Percentiles rank a stretch among this genome's conserved stretches.
Evolutionary conservation across 83 land plant species (phyloP).

Genomic region (Thuja plicata): DNA sequence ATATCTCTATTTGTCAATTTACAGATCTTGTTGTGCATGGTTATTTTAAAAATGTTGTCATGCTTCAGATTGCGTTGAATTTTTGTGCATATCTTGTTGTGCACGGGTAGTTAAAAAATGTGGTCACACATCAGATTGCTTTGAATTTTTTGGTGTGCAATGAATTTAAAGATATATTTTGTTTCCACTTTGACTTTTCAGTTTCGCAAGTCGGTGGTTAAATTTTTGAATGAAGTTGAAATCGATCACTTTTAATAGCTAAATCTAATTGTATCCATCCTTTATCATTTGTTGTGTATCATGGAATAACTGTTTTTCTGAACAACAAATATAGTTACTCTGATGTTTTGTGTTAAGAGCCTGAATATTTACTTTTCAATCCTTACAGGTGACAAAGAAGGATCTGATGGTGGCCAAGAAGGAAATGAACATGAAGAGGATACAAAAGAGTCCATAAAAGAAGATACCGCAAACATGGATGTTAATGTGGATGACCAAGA

Average conservation of each 20-base stretch:
- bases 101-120: background rate
- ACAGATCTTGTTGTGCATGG: background rate
- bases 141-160: background rate
- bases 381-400: background rate
- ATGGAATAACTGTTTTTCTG: no score
- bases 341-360: background rate
- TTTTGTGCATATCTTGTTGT: background rate
- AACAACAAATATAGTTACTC: background rate
- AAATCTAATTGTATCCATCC: no score
- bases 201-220: no score
- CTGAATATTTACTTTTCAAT: background rate
- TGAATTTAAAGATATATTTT: background rate
- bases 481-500: constrained; percentile 33
- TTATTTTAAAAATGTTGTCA: background rate
- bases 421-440: background rate
- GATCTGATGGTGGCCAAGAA: constrained; percentile 1
- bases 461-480: constrained; percentile 43
- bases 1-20: no score
- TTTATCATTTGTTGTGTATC: no score
- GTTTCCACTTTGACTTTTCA: no score
- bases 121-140: background rate
- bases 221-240: background rate
- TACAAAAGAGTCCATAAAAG: background rate
- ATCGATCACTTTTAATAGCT: no score
- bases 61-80: background rate